Evolutionary conservation across 345 rosid species (phyloP).

Genomic region (Ceriops zippeliana): DNA sequence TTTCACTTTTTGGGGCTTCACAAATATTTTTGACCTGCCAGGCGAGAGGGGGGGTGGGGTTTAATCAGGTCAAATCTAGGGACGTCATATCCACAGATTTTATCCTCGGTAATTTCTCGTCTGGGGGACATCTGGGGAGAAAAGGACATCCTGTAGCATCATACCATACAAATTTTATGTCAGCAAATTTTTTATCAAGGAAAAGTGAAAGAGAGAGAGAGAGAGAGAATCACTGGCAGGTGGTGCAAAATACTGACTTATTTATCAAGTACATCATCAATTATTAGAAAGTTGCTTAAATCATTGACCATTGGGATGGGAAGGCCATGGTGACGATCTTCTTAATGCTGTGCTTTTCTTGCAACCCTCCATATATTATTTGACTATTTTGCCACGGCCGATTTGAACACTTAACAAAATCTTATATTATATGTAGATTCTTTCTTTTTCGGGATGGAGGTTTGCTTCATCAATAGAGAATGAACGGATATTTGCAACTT

Average conservation of each 20-base stretch:
- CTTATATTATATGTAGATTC: too few species aligned
- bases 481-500: constrained; percentile 2
- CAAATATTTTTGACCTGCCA: constrained; percentile 3
- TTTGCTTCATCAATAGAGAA: not conserved
- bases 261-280: constrained; percentile 6
- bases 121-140: constrained; percentile 47
- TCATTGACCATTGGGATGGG: not conserved
- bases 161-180: not conserved
- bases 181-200: not conserved
- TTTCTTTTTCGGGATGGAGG: too few species aligned
- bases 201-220: not conserved
- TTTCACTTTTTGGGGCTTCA: not conserved
- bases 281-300: constrained; percentile 2
- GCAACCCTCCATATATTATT: too few species aligned
- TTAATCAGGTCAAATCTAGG: constrained; percentile 34
- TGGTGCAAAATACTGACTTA: too few species aligned
- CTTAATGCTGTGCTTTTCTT: too few species aligned
- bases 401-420: too few species aligned
- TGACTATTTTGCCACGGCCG: too few species aligned
- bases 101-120: constrained; percentile 59
- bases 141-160: constrained; percentile 45
- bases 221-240: too few species aligned
- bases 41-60: constrained; percentile 6
- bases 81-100: constrained; percentile 48
- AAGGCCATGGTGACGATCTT: too few species aligned